These are phyloP conservation scores for Trichosanthes truncata DNA, from an alignment of 306 rosid species.

Conservation along the genomic window DNA sequence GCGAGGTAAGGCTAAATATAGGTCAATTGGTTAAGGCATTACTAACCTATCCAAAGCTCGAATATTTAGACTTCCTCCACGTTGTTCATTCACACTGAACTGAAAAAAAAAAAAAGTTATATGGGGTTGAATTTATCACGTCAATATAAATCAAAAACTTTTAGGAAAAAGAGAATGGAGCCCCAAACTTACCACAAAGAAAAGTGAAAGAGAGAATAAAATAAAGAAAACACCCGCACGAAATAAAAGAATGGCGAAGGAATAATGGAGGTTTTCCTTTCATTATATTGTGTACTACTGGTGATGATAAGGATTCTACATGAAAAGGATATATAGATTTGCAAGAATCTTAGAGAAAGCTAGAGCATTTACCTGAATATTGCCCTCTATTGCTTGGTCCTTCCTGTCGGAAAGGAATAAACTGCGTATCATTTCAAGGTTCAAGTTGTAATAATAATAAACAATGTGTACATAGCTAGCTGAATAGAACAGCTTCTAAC, in stretches of 20 bases:
- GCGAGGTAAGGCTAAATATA: too few relatives aligned
- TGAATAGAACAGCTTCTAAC: not conserved
- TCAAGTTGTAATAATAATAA: not conserved
- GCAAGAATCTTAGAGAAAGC: not conserved
- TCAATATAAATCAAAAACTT: too few relatives aligned
- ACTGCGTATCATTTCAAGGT: not conserved
- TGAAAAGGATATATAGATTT: not conserved
- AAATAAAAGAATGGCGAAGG: not conserved
- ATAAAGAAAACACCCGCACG: not conserved
- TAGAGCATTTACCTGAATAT: not conserved
- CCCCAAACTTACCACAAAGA: too few relatives aligned
- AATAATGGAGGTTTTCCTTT: not conserved
- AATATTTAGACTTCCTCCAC: too few relatives aligned
- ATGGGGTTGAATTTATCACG: too few relatives aligned
- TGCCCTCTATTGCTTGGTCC: not conserved
- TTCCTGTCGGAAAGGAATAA: not conserved
- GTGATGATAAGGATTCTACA: not conserved
- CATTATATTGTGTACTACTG: not conserved
- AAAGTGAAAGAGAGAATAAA: too few relatives aligned
- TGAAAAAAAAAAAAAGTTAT: too few relatives aligned
- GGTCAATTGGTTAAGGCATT: too few relatives aligned
- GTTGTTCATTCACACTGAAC: too few relatives aligned
- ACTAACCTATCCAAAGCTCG: too few relatives aligned
- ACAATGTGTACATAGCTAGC: not conserved
- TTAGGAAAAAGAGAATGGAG: too few relatives aligned